A percentile compares a stretch with the other conserved stretches of the same genome.
phyloP scores from a whole-genome alignment of 140 eudicot genomes.

The Cichorium intybus region DNA sequence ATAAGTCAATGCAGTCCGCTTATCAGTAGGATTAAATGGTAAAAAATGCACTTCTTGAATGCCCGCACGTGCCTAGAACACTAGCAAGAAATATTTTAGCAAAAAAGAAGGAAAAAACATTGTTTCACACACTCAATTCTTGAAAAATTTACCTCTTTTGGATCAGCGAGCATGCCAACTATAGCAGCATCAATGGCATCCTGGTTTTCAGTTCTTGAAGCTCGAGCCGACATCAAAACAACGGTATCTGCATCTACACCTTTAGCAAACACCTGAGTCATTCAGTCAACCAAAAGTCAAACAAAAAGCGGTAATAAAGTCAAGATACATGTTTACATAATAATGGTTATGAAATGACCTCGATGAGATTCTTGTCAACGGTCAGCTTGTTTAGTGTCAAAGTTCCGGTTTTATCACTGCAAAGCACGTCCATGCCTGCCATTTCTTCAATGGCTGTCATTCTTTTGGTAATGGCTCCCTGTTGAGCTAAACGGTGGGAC shows the following conservation, averaged over 20 bases:
- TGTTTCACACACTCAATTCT: too few species aligned
- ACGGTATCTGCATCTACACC: conserved; percentile 93
- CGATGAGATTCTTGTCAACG: conserved; percentile 96
- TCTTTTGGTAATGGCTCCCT: conserved; percentile 99
- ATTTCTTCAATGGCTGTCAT: conserved; percentile 99
- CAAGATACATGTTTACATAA: not conserved
- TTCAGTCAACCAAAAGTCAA: conserved; percentile 19
- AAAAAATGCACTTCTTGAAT: conserved; percentile 89
- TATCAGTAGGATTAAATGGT: conserved; percentile 96
- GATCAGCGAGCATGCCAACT: conserved; percentile 96
- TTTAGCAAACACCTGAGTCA: conserved; percentile 73
- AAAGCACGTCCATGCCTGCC: conserved; percentile 99
- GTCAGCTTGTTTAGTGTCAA: conserved; percentile 93
- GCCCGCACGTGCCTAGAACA: conserved; percentile 94
- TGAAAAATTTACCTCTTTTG: conserved; percentile 88
- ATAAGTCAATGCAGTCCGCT: conserved; percentile 92
- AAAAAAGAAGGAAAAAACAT: not conserved
- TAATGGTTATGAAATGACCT: conserved; percentile 60
- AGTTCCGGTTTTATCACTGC: conserved; percentile 98
- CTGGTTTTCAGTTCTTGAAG: conserved; percentile 93
- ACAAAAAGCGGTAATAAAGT: not conserved
- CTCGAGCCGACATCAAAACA: conserved; percentile 97
- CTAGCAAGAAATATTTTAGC: too few species aligned
- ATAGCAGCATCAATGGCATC: conserved; percentile 98
- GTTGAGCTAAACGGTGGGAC: conserved; percentile 90